phyloP scores from a whole-genome alignment of 345 rosid species.

The Boechera retrofracta region DNA sequence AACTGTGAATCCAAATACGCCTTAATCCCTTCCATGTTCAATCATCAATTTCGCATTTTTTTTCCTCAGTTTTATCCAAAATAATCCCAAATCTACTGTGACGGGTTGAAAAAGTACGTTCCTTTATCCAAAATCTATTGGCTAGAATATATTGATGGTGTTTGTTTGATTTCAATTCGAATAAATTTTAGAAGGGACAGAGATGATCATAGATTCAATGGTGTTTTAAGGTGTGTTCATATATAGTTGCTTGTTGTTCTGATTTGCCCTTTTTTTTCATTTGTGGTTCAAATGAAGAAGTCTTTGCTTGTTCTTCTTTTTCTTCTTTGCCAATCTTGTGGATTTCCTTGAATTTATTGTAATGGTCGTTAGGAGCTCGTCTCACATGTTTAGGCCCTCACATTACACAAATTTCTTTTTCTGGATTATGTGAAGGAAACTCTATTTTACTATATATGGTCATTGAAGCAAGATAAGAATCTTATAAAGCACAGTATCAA shows the following conservation, averaged over 20 bases:
- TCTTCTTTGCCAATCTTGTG: neutral
- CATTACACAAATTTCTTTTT: neutral
- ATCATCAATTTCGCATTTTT: neutral
- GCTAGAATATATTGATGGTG: neutral
- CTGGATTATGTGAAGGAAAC: constrained; percentile 1
- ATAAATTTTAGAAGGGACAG: neutral
- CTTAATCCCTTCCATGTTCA: too few relatives aligned
- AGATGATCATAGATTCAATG: neutral
- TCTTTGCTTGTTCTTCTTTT: neutral
- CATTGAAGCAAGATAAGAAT: constrained; percentile 1
- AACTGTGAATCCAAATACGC: neutral
- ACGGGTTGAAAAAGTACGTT: neutral
- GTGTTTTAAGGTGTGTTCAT: neutral
- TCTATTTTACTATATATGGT: neutral
- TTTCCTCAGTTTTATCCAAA: neutral
- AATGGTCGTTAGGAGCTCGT: neutral
- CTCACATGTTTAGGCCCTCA: neutral
- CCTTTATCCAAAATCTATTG: neutral
- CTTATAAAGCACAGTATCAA: constrained; percentile 16
- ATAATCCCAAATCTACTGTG: neutral
- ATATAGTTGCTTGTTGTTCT: neutral
- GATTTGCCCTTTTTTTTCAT: neutral
- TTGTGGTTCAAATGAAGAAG: neutral
- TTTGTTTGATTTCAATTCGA: neutral
- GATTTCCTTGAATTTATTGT: neutral